Conservation (phyloP, 176 grass and related monocot genomes). For the Carex littledalei region DNA sequence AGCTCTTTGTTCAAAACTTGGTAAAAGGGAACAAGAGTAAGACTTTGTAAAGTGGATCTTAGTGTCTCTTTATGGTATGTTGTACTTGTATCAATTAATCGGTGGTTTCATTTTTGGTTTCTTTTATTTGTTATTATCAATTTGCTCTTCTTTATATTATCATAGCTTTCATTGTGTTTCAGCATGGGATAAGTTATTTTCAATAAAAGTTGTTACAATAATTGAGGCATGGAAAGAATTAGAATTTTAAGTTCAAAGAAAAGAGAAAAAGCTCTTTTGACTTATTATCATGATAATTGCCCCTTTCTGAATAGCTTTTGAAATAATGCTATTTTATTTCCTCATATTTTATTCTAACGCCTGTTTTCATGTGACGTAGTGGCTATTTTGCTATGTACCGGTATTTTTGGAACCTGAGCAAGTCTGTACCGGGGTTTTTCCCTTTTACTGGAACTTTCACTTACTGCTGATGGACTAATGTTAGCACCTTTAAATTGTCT, state of each 20-base stretch:
- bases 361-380: background rate
- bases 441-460: background rate
- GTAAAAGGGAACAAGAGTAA: constrained; percentile 45
- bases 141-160: background rate
- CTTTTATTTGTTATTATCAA: background rate
- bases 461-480: background rate
- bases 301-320: background rate
- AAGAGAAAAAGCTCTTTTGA: background rate
- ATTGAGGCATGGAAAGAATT: constrained; percentile 7
- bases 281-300: background rate
- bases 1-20: constrained; percentile 89
- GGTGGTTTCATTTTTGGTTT: background rate
- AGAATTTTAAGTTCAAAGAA: background rate
- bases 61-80: background rate
- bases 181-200: constrained; percentile 12
- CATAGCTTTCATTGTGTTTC: background rate
- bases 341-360: background rate
- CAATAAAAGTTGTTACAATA: background rate
- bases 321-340: background rate
- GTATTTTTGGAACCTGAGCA: background rate
- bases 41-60: constrained; percentile 19
- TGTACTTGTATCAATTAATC: background rate
- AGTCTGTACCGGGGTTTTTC: background rate
- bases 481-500: background rate
- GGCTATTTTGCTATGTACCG: background rate